Evolutionary conservation across 2,329 filamentous ascomycete genomes (phyloP), one percentile per base, ranked within the genome.

Genomic region (Tolypocladium nubicola): DNA sequence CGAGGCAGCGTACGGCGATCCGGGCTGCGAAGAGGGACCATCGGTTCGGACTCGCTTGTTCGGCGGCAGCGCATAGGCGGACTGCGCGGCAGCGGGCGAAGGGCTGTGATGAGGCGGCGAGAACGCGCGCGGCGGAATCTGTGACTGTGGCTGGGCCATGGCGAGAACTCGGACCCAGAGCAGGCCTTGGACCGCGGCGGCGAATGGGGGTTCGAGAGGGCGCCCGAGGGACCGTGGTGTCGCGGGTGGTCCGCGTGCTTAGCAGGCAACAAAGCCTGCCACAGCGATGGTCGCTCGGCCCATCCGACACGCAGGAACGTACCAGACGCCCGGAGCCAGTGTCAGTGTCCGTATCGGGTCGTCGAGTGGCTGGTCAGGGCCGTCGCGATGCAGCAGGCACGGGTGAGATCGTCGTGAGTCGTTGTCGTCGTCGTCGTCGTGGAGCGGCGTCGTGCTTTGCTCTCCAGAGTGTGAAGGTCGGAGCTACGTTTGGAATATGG

Each of bases 11-110:
- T 84, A 85, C 0, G 84, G 83, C 39, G 84, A 88, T 54, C 75
- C 78, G 58, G 86, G 85, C 63, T 86, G 85, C 35, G 87, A 85
- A n/a, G 79, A 74, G 39, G 85, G 81, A 58, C 85, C 85, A 55
- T 86, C 69, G 81, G 86, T 69, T 60, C 70, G 66, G 35, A 68
- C 64, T 65, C 88, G 82, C 75, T 94, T 93, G 59, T 81, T 83
- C 19, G 89, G 85, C 53, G 88, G 88, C 53, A 86, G 81, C 59
- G 71, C 67, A 64, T 72, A 87, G 55, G 71, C 73, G 19, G 78
- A 73, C 61, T 81, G 79, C 38, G 79, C 76, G 26, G 79, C 75
- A 54, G 76, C 80, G 50, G 86, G 84, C 30, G 86, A 86, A 30
- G 84, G 79, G 40, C 80, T 79, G 53, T 79, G 79, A 58, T 82